Conservation (phyloP, 108 stramenopile species). For the Seminavis robusta region DNA sequence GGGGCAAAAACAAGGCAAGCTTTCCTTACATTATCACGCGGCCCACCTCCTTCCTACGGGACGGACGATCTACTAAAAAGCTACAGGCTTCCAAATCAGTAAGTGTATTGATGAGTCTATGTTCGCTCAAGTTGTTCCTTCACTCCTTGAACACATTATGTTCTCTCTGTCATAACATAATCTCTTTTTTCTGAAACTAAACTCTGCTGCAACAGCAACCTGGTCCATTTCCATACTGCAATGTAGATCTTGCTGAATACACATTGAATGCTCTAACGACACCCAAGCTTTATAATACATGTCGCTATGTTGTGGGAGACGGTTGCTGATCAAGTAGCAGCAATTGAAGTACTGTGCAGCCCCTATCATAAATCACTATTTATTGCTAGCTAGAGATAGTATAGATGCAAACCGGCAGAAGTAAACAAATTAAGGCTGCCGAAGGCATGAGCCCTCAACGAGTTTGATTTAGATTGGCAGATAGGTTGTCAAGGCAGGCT, state of each 20-base stretch:
- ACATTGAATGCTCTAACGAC: slow-evolving; percentile 39
- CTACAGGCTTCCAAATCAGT: slow-evolving; percentile 52
- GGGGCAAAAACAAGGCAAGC: too few relatives aligned
- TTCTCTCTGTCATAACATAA: too few relatives aligned
- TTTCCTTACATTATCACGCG: slow-evolving; percentile 42
- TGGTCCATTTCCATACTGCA: slow-evolving; percentile 40
- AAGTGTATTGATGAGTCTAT: slow-evolving; percentile 5
- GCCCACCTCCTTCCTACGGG: slow-evolving; percentile 28
- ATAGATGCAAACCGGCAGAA: too few relatives aligned
- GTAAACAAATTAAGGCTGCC: too few relatives aligned
- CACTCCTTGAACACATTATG: too few relatives aligned
- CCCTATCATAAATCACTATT: too few relatives aligned
- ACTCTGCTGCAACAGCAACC: slow-evolving; percentile 44
- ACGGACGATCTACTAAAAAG: slow-evolving; percentile 37
- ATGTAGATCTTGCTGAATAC: slow-evolving; percentile 51
- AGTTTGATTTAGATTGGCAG: too few relatives aligned
- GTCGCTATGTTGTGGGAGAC: slow-evolving; percentile 53
- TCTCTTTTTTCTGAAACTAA: not conserved
- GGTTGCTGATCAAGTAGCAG: too few relatives aligned
- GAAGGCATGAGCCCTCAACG: too few relatives aligned
- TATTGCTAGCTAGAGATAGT: too few relatives aligned
- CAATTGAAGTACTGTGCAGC: too few relatives aligned
- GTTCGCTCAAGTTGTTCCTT: not conserved
- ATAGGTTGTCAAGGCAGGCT: too few relatives aligned
- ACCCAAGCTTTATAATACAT: slow-evolving; percentile 39